These are phyloP conservation scores for Casaregolazyma lundiana DNA, from an alignment of 1,139 yeast species.

Conservation along the genomic window DNA sequence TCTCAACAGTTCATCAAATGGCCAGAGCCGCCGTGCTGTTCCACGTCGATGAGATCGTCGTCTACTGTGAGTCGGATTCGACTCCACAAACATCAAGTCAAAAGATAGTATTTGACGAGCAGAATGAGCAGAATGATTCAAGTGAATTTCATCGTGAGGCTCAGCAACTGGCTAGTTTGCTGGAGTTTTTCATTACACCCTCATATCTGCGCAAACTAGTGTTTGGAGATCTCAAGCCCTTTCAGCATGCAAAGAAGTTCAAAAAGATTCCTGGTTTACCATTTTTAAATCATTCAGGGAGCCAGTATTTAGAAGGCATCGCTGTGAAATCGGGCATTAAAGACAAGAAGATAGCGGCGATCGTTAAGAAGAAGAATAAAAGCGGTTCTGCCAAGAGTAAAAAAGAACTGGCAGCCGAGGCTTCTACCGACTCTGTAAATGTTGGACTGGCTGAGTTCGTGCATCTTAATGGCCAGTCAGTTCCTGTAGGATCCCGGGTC, in stretches of 20 bases:
- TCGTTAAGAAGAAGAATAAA: conserved; percentile 33
- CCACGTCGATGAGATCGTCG: conserved; percentile 66
- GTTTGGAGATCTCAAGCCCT: conserved; percentile 46
- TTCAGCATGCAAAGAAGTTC: conserved; percentile 61
- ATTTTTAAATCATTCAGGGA: conserved; percentile 49
- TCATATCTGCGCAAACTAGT: conserved; percentile 67
- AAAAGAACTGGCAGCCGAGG: conserved; percentile 23
- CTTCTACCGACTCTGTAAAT: conserved; percentile 65
- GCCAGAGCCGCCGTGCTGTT: conserved; percentile 70
- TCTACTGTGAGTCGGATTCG: conserved; percentile 40
- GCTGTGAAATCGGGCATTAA: conserved; percentile 53
- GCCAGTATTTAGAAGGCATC: conserved; percentile 57
- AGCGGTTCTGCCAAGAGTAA: conserved; percentile 29
- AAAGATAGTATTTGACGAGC: conserved; percentile 26
- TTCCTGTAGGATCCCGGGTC: conserved; percentile 76
- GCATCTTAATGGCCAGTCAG: conserved; percentile 44
- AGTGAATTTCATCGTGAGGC: conserved; percentile 36
- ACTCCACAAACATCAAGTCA: conserved; percentile 25
- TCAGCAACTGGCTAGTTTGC: conserved; percentile 59
- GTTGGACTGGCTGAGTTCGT: conserved; percentile 60
- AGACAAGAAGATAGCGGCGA: conserved; percentile 26
- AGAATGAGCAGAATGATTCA: conserved; percentile 20
- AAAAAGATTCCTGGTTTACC: conserved; percentile 75
- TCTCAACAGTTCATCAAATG: conserved; percentile 68
- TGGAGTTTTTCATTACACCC: conserved; percentile 84